Percentiles rank a stretch among this genome's conserved stretches.
Conservation (phyloP, 192 early-diverging fungal genomes). For the Coemansia sp. region DNA sequence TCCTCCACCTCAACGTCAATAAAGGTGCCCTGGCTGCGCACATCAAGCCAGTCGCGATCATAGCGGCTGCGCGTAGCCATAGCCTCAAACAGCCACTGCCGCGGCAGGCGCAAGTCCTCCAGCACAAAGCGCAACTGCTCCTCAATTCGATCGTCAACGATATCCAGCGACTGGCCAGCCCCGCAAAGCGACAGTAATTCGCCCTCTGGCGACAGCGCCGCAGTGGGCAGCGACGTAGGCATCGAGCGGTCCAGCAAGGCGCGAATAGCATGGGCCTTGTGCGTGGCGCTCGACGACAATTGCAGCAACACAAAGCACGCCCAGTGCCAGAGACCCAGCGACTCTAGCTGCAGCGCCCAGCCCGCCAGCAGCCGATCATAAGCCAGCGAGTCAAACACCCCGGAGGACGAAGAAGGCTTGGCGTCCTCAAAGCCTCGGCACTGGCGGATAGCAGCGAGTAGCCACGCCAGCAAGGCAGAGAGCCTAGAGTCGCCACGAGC, state of each 20-base stretch:
- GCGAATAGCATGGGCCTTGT: slow-evolving; percentile 54
- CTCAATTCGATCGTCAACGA: not conserved
- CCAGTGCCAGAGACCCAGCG: slow-evolving; percentile 80
- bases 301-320: slow-evolving; percentile 74
- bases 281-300: slow-evolving; percentile 44
- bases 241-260: slow-evolving; percentile 31
- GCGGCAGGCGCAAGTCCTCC: slow-evolving; percentile 59
- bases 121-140: slow-evolving; percentile 58
- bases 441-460: slow-evolving; percentile 49
- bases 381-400: slow-evolving; percentile 4
- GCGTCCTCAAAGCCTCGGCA: slow-evolving; percentile 54
- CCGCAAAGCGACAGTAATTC: slow-evolving; percentile 8
- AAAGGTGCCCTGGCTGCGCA: slow-evolving; percentile 2
- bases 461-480: slow-evolving; percentile 63
- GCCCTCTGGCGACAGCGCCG: not conserved
- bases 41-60: slow-evolving; percentile 35
- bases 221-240: slow-evolving; percentile 13
- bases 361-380: slow-evolving; percentile 59
- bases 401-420: not conserved
- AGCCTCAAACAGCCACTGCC: slow-evolving; percentile 54
- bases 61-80: slow-evolving; percentile 57
- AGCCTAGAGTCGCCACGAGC: slow-evolving; percentile 66
- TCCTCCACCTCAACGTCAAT: not conserved
- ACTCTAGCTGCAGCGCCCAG: slow-evolving; percentile 71
- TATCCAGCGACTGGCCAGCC: not conserved